phyloP scores from a whole-genome alignment of 78 protist genomes.

The Cavenderia fasciculata region DNA sequence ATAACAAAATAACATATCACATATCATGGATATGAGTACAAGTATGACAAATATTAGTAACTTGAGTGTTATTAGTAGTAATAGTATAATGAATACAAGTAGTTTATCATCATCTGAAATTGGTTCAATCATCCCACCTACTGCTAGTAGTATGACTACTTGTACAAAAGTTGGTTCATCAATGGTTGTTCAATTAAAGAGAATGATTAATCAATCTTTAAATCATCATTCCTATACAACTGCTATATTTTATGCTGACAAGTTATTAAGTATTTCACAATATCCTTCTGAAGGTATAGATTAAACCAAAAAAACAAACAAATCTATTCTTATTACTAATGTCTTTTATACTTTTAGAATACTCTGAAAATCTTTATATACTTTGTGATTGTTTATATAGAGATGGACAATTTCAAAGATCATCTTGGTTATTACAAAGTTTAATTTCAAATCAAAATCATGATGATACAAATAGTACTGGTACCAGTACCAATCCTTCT shows the following conservation, averaged over 20 bases:
- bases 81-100: no score
- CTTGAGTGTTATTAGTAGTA: no score
- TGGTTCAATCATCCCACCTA: no score
- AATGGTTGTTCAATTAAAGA: no score
- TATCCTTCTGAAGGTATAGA: conserved; percentile 8
- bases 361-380: conserved; percentile 14
- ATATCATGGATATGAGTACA: no score
- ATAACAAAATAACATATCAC: no score
- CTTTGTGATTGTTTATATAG: conserved; percentile 34
- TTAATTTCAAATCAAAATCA: neutral
- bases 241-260: conserved; percentile 54
- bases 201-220: neutral
- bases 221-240: conserved; percentile 10
- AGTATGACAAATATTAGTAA: no score
- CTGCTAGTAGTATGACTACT: no score
- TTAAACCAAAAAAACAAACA: neutral
- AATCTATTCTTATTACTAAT: neutral
- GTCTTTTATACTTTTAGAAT: conserved; percentile 2
- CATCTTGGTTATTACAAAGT: conserved; percentile 6
- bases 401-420: conserved; percentile 65
- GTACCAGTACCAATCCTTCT: no score
- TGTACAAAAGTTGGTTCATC: no score
- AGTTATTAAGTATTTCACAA: conserved; percentile 18
- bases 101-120: no score
- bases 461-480: no score